phyloP scores from a whole-genome alignment of 2,329 filamentous ascomycete species.

The Colletotrichum sp. region DNA sequence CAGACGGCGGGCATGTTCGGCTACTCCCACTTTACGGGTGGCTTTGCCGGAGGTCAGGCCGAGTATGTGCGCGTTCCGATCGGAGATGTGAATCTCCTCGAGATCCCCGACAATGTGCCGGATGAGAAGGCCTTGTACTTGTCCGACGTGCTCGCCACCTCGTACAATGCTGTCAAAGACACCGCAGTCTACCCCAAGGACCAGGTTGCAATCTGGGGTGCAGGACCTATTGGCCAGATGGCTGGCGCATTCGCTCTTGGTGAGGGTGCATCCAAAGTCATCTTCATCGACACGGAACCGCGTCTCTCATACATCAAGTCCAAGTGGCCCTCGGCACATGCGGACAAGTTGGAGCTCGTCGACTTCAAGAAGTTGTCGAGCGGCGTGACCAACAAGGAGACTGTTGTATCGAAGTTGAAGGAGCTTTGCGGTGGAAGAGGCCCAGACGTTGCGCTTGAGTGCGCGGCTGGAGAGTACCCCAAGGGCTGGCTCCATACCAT shows the following conservation, averaged over 20 bases:
- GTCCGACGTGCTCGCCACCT: conserved; percentile 80
- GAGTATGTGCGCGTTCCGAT: conserved; percentile 86
- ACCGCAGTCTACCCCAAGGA: conserved; percentile 81
- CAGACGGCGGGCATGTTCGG: conserved; percentile 77
- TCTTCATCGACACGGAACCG: conserved; percentile 78
- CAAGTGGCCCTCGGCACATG: conserved; percentile 57
- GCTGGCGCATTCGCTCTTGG: conserved; percentile 74
- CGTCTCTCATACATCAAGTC: conserved; percentile 72
- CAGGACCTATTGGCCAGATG: conserved; percentile 88
- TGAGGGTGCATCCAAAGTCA: conserved; percentile 77
- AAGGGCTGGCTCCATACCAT: conserved; percentile 67
- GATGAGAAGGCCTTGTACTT: conserved; percentile 85
- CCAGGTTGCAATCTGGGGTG: conserved; percentile 83
- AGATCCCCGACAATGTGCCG: conserved; percentile 78
- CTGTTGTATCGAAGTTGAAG: conserved; percentile 75
- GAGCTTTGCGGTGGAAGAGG: conserved; percentile 75
- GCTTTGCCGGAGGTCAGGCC: conserved; percentile 86
- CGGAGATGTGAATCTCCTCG: conserved; percentile 81
- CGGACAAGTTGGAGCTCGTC: conserved; percentile 66
- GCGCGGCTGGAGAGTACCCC: conserved; percentile 64
- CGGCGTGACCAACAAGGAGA: conserved; percentile 62
- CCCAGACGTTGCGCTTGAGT: conserved; percentile 77
- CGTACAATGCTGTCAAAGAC: conserved; percentile 83
- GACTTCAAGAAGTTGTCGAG: conserved; percentile 68
- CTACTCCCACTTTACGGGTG: conserved; percentile 81